A percentile compares a stretch with the other conserved stretches of the same genome.
Conservation (phyloP, 1,284 basidiomycete genomes). For the Puccinia polysora region DNA sequence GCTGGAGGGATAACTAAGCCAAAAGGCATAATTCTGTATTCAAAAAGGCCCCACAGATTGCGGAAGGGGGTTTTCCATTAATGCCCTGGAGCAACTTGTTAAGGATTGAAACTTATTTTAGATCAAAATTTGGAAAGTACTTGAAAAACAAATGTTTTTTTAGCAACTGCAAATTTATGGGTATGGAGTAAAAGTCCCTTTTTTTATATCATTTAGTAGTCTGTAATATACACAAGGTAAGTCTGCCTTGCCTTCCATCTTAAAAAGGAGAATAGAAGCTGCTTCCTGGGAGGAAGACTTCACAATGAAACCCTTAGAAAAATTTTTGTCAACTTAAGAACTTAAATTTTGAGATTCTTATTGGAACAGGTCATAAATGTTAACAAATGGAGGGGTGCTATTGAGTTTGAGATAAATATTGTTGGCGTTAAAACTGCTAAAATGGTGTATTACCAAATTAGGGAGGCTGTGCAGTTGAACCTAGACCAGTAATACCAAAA, state of each 20-base stretch:
- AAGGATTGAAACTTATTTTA: constrained; percentile 45
- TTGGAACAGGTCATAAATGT: too few relatives aligned
- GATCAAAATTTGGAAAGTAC: constrained; percentile 46
- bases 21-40: constrained; percentile 55
- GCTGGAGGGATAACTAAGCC: constrained; percentile 55
- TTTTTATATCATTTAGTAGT: neutral
- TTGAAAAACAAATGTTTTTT: constrained; percentile 42
- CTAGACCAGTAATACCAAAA: too few relatives aligned
- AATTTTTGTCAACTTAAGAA: too few relatives aligned
- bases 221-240: constrained; percentile 8
- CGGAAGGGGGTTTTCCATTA: constrained; percentile 54
- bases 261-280: neutral
- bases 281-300: neutral
- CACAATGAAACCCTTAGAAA: too few relatives aligned
- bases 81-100: constrained; percentile 42
- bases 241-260: neutral
- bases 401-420: too few relatives aligned
- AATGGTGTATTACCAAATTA: too few relatives aligned
- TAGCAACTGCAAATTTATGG: constrained; percentile 46
- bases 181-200: constrained; percentile 43
- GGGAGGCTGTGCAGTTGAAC: too few relatives aligned
- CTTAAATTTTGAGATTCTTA: too few relatives aligned
- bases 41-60: constrained; percentile 49
- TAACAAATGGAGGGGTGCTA: too few relatives aligned
- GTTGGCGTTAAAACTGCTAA: too few relatives aligned